phyloP scores from a whole-genome alignment of 345 rosid species.

The Aquilaria sinensis region DNA sequence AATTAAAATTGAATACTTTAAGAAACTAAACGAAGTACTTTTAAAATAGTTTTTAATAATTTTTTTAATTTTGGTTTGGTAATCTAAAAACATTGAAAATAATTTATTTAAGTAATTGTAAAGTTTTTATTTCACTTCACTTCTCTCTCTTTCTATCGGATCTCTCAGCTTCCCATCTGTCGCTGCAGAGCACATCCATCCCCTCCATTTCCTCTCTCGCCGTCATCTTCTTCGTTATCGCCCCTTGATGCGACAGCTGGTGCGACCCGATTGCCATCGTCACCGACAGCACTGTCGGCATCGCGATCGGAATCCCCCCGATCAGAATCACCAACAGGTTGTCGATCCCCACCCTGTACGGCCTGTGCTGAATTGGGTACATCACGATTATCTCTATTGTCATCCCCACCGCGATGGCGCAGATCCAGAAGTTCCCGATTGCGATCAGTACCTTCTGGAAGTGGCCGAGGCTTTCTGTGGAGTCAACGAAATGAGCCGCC shows the following conservation, averaged over 20 bases:
- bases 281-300: slow-evolving; percentile 95
- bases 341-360: slow-evolving; percentile 81
- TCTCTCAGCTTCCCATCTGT: no score
- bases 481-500: slow-evolving; percentile 93
- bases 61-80: no score
- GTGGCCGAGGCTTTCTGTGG: slow-evolving; percentile 90
- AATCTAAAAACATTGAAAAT: no score
- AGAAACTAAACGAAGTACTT: no score
- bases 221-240: slow-evolving; percentile 96
- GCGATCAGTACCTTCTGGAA: slow-evolving; percentile 90
- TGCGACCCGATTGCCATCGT: slow-evolving; percentile 99
- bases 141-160: no score
- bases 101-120: no score
- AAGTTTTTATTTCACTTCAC: no score
- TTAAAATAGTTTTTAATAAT: no score
- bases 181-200: slow-evolving; percentile 97
- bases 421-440: slow-evolving; percentile 95
- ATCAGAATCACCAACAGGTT: slow-evolving; percentile 94
- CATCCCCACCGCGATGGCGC: slow-evolving; percentile 84
- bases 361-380: slow-evolving; percentile 70
- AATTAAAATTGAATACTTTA: no score
- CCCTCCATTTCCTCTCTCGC: slow-evolving; percentile 99
- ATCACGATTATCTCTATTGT: slow-evolving; percentile 63
- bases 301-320: slow-evolving; percentile 97
- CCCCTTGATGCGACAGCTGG: slow-evolving; percentile 85